phyloP scores from a whole-genome alignment of 495 filamentous ascomycete genomes.

The Xylaria acuta region DNA sequence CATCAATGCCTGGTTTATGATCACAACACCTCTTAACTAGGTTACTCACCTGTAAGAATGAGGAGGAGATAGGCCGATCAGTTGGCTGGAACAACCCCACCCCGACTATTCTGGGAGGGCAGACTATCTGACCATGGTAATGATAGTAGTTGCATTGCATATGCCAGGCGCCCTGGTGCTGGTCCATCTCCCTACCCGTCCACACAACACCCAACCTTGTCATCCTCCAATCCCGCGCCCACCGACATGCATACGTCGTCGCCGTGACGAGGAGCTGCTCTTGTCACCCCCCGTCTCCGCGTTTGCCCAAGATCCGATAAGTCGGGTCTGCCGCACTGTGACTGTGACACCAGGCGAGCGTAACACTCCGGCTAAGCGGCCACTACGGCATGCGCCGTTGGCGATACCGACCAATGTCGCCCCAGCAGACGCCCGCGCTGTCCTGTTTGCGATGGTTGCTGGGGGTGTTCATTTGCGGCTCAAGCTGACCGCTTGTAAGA shows the following conservation, averaged over 20 bases:
- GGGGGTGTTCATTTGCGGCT: conserved; percentile 23
- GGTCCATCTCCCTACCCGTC: conserved; percentile 18
- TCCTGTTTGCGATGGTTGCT: not conserved
- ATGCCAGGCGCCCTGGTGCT: conserved; percentile 24
- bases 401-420: conserved; percentile 30
- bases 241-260: conserved; percentile 27
- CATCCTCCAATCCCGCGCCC: conserved; percentile 24
- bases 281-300: conserved; percentile 21
- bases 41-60: too few species aligned
- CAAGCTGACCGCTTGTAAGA: conserved; percentile 25
- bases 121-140: conserved; percentile 21
- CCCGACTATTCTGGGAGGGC: conserved; percentile 5
- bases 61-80: conserved; percentile 1
- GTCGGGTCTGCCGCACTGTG: conserved; percentile 46
- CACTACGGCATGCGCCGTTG: conserved; percentile 33
- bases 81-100: conserved; percentile 26
- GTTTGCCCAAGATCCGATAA: conserved; percentile 27
- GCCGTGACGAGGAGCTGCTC: conserved; percentile 36
- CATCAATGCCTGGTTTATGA: not conserved
- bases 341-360: conserved; percentile 33
- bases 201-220: conserved; percentile 3
- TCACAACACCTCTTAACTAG: conserved; percentile 6
- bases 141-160: conserved; percentile 27
- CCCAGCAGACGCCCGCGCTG: conserved; percentile 12
- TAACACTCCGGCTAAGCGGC: conserved; percentile 33